Percentiles rank a stretch among this genome's conserved stretches.
phyloP scores from a whole-genome alignment of 2,329 filamentous ascomycete species.

The Colletotrichum siamense region DNA sequence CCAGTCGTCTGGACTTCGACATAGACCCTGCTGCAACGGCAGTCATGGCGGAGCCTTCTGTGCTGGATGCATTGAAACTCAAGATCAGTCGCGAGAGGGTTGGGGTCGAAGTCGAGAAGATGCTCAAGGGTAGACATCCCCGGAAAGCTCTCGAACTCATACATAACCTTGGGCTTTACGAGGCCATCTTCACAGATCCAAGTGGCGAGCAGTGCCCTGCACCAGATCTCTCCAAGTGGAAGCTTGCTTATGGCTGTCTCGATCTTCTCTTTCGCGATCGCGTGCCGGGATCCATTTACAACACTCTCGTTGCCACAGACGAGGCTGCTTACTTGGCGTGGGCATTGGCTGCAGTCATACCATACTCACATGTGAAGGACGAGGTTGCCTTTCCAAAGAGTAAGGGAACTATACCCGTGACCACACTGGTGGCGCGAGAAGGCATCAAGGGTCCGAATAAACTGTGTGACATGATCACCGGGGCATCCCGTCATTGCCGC shows the following conservation, averaged over 20 bases:
- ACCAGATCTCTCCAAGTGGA: conserved; percentile 68
- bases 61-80: conserved; percentile 76
- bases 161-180: conserved; percentile 70
- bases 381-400: conserved; percentile 36
- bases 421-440: conserved; percentile 72
- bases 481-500: conserved; percentile 65
- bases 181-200: conserved; percentile 76
- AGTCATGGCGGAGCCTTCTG: conserved; percentile 80
- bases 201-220: conserved; percentile 52
- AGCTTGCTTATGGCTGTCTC: conserved; percentile 68
- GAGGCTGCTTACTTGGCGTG: conserved; percentile 77
- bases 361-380: conserved; percentile 68
- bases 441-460: conserved; percentile 84
- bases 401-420: conserved; percentile 51
- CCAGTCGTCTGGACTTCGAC: conserved; percentile 79
- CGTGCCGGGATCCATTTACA: conserved; percentile 52
- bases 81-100: conserved; percentile 96
- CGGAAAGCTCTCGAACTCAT: conserved; percentile 68
- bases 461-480: conserved; percentile 69
- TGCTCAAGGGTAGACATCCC: conserved; percentile 74
- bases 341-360: conserved; percentile 76
- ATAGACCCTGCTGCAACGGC: conserved; percentile 74
- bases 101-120: conserved; percentile 88
- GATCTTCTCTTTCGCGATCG: conserved; percentile 51
- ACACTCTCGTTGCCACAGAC: conserved; percentile 63